Base-by-base conservation (phyloP, 202 grass and related monocot genomes). In the Hordeum pubiflorum region DNA sequence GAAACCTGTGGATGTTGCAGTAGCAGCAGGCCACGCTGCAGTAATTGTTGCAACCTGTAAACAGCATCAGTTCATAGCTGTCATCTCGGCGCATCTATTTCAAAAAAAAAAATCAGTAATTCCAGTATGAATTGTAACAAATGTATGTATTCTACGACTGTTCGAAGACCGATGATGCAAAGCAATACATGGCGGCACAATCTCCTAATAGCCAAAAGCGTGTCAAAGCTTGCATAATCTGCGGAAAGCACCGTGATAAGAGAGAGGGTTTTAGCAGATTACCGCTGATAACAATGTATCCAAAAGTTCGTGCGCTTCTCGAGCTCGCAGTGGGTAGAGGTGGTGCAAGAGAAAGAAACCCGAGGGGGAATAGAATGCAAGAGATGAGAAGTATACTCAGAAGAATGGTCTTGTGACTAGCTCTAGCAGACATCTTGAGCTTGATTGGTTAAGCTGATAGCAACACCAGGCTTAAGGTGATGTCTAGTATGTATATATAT, bases 41-140 rank as follows among this genome's bases (percentile, higher is more conserved):
- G 71, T 81, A 63, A 54, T 85, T 88, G 75, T 80, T 89, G 77
- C 77, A 85, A 89, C 82, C 82, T 89, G 57, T 21, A 48, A 57
- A 72, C 43, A 17, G 82, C 34, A 26, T 64, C 69, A 73, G 22
- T 26, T 13, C 58, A 79, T 17, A 55, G 10, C 43, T 85, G 32
- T 79, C 48, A 85, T 41, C 3, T 73, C 43, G 21, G 31, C 29
- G 38, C 26, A 63, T 78, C 39, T 27, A 15, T 38, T 67, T 39
- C 33, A 40, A 43, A 18, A 23, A 39, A 43, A 21, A 18, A 23
- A 77, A 77, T 10, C 41, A 62, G 33, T 41, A 44, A 40, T 37
- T 60, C 10, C 74, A 76, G 32, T 55, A 17, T n/a, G 23, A 6
- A 2, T n/a, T 52, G 54, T 21, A 50, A 56, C 52, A 9, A 24